phyloP scores from a whole-genome alignment of 1,139 yeast species.

The Geotrichum histeridarum region DNA sequence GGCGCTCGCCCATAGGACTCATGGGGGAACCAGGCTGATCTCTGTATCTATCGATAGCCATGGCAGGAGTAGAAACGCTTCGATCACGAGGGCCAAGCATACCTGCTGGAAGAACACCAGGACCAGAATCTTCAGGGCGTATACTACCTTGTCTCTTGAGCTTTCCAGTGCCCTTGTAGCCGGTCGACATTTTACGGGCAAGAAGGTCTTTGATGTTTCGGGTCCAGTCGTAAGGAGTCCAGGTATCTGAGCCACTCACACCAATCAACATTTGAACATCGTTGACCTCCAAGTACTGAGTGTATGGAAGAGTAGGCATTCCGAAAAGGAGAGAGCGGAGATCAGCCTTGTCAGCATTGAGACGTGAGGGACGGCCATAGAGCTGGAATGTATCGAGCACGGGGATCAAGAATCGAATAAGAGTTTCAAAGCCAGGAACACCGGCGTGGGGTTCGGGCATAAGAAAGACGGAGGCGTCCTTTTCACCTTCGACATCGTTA shows the following conservation, averaged over 20 bases:
- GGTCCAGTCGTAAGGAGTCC: conserved; percentile 74
- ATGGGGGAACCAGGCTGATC: not conserved
- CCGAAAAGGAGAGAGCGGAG: conserved; percentile 78
- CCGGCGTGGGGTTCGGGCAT: conserved; percentile 95
- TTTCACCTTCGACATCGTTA: conserved; percentile 51
- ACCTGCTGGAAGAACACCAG: not conserved
- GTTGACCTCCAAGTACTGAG: conserved; percentile 67
- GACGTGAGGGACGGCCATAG: conserved; percentile 84
- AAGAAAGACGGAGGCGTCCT: conserved; percentile 73
- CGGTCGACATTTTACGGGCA: conserved; percentile 58
- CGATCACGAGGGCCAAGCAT: not conserved
- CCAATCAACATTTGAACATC: conserved; percentile 47
- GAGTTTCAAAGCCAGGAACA: conserved; percentile 90
- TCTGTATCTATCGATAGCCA: not conserved
- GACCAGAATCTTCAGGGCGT: not conserved
- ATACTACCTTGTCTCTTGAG: conserved; percentile 5
- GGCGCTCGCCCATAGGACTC: not conserved
- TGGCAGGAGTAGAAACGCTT: not conserved
- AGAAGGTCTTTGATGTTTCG: conserved; percentile 57
- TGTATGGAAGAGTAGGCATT: conserved; percentile 82
- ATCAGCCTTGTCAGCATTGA: conserved; percentile 85
- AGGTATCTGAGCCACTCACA: conserved; percentile 42
- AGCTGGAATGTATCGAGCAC: conserved; percentile 78
- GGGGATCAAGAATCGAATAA: conserved; percentile 82
- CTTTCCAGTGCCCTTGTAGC: conserved; percentile 78